Percentiles rank a stretch among this genome's conserved stretches.
phyloP scores from a whole-genome alignment of 192 early-diverging fungal species.

The Coemansia sp. region DNA sequence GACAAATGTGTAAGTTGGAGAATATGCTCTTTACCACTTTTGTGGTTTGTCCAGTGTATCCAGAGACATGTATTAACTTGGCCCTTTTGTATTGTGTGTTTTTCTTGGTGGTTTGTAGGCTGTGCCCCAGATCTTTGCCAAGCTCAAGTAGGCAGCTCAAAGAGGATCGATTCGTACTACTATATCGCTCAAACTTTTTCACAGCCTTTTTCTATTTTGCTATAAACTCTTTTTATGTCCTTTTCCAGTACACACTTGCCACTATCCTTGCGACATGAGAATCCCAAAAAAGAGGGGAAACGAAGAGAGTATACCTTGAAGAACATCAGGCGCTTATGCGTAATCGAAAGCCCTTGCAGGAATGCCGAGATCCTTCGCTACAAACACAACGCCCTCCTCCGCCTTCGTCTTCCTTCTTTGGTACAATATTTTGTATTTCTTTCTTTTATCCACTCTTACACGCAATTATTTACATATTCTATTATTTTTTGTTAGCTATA shows the following conservation, averaged over 20 bases:
- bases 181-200: neutral
- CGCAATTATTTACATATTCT: neutral
- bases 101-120: slow-evolving; percentile 42
- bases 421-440: slow-evolving; percentile 8
- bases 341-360: neutral
- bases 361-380: slow-evolving; percentile 1
- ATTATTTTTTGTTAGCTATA: neutral
- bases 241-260: neutral
- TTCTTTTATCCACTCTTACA: neutral
- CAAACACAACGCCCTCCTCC: neutral
- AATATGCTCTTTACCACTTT: neutral
- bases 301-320: neutral
- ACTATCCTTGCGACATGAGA: neutral
- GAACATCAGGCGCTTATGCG: slow-evolving; percentile 7
- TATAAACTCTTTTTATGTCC: neutral
- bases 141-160: slow-evolving; percentile 55
- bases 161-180: neutral
- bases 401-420: neutral
- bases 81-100: neutral
- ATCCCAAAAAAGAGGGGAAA: neutral
- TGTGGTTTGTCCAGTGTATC: neutral
- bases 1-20: slow-evolving; percentile 74
- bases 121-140: slow-evolving; percentile 65
- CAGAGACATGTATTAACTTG: neutral
- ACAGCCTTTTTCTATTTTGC: neutral